Base-by-base conservation (phyloP, 495 filamentous ascomycete species). In the Penicillium steckii region DNA sequence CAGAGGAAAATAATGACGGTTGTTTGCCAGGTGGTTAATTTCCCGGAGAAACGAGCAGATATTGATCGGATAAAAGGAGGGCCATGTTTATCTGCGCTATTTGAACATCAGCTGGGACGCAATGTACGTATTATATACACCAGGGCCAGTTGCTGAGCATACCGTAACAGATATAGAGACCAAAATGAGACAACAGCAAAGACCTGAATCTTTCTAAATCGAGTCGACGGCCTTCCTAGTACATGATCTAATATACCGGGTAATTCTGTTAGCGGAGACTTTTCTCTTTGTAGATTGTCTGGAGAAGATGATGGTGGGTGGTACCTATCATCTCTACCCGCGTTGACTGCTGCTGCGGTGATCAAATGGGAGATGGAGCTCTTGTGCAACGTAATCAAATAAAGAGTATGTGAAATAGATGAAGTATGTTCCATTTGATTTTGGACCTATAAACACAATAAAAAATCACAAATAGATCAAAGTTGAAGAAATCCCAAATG, bases 181-280 rank as follows among this genome's bases (percentile, higher is more conserved):
- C 94, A 97, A 61, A 97, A 95, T 0, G 86, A 81, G 17, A 97
- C 79, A 0, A 97, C 94, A 22, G 88, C 85, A 50, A 97, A 81
- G 55, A 98, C 91, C 67, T 98, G 93, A 21, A 95, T 85, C 62
- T 95, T 90, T 51, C 94, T 86, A 62, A 94, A 96, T 70, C 88
- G 85, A 53, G 87, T 85, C 7, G 91, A 96, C 27, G 94, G 94
- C 55, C 89, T 83, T 52, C 94, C 94, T 30, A 98, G 80, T 48
- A 97, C 85, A 74, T 98, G 94, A 66, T 98, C 94, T 86, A 44
- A n/a, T n/a, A n/a, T n/a, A n/a, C n/a, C 8, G 8, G 9, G 18
- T 42, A 22, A 19, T 22, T 9, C 8, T 43, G 10, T 21, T 48
- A 9, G 17, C 3, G 1, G 15, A 3, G 22, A 21, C 12, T 30